Evolutionary conservation across 1,139 yeast species (phyloP).

Genomic region (Nakaseomyces delphensis): DNA sequence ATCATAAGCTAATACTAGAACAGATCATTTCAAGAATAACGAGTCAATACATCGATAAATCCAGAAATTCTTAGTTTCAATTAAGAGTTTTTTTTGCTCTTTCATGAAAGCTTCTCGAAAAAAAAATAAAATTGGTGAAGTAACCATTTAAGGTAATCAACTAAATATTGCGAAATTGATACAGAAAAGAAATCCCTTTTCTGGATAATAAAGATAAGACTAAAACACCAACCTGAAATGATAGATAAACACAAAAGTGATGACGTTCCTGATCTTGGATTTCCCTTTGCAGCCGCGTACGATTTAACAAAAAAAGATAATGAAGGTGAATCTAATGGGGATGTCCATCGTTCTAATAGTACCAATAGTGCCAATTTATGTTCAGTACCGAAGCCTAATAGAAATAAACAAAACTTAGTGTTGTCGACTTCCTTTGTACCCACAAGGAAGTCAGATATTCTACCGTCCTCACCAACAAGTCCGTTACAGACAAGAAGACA

Average conservation of each 20-base stretch:
- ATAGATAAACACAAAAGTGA: background rate
- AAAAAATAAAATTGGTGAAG: no score
- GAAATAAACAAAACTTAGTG: conserved; percentile 24
- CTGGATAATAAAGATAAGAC: no score
- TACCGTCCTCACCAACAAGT: conserved; percentile 23
- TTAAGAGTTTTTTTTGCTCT: background rate
- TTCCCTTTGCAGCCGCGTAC: conserved; percentile 6
- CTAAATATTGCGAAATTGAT: no score
- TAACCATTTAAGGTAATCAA: no score
- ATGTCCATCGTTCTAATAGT: conserved; percentile 7
- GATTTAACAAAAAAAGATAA: background rate
- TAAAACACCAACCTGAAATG: background rate
- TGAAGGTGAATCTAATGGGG: background rate
- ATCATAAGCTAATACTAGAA: no score
- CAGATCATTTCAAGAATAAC: no score
- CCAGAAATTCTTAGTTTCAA: no score
- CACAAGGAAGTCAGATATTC: conserved; percentile 23
- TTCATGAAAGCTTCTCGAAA: background rate
- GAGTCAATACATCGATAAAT: no score
- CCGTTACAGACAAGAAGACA: conserved; percentile 22
- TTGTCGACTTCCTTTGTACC: conserved; percentile 31
- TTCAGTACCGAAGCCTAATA: conserved; percentile 9
- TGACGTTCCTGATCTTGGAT: conserved; percentile 4
- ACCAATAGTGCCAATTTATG: conserved; percentile 7
- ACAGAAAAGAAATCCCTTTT: no score